Conservation (phyloP, 192 early-diverging fungal species). For the Coemansia sp. region DNA sequence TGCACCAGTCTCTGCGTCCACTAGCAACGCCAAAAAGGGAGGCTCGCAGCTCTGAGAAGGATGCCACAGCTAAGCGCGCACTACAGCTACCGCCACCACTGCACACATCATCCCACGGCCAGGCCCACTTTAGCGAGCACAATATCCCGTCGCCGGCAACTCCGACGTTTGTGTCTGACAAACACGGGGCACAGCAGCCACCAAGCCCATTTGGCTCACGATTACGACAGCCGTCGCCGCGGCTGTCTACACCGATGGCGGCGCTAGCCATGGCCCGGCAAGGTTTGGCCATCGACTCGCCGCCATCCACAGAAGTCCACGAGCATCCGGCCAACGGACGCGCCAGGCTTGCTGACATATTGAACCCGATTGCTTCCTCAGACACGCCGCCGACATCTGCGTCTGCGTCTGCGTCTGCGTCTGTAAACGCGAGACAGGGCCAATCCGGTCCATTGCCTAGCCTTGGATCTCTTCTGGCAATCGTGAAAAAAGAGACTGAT, state of each 20-base stretch:
- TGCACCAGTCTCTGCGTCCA: slow-evolving; percentile 5
- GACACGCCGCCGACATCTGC: neutral
- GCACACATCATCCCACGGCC: slow-evolving; percentile 6
- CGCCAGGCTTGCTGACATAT: slow-evolving; percentile 35
- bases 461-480: slow-evolving; percentile 36
- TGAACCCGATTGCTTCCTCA: slow-evolving; percentile 30
- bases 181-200: slow-evolving; percentile 15
- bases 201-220: slow-evolving; percentile 31
- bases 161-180: slow-evolving; percentile 23
- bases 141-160: slow-evolving; percentile 28
- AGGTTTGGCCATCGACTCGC: neutral
- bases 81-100: slow-evolving; percentile 5
- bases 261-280: slow-evolving; percentile 26
- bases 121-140: slow-evolving; percentile 5
- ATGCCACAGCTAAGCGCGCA: slow-evolving; percentile 2
- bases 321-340: slow-evolving; percentile 20
- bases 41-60: slow-evolving; percentile 11
- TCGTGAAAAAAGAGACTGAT: slow-evolving; percentile 16
- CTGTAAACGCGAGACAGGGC: neutral
- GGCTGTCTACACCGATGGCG: slow-evolving; percentile 37
- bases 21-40: slow-evolving; percentile 2
- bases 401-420: neutral
- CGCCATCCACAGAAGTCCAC: slow-evolving; percentile 6
- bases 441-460: slow-evolving; percentile 45
- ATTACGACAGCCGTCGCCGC: slow-evolving; percentile 20